Evolutionary conservation across 768 basidiomycete species (phyloP).

Genomic region (Termitomyces sp.): DNA sequence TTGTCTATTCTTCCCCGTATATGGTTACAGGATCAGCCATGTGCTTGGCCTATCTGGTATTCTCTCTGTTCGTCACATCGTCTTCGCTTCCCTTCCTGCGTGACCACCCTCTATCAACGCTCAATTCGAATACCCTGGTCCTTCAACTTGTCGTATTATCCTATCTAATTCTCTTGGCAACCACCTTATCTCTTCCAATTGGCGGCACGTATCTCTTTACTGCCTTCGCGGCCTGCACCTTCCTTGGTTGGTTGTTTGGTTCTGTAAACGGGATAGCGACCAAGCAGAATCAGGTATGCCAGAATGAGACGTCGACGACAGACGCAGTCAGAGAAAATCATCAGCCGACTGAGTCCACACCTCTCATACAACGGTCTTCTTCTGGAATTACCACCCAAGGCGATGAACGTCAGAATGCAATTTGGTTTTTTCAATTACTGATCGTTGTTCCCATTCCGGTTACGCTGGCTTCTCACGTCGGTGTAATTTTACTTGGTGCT

Average conservation of each 20-base stretch:
- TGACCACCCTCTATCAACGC: neutral
- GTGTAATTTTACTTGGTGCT: slow-evolving; percentile 38
- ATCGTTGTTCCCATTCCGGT: slow-evolving; percentile 48
- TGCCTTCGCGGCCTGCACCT: slow-evolving; percentile 42
- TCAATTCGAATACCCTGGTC: slow-evolving; percentile 19
- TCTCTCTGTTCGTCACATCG: slow-evolving; percentile 34
- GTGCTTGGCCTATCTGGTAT: slow-evolving; percentile 44
- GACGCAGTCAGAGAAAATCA: slow-evolving; percentile 26
- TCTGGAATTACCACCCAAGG: neutral
- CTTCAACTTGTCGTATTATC: slow-evolving; percentile 49
- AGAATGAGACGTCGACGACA: slow-evolving; percentile 1
- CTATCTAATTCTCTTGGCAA: slow-evolving; percentile 47
- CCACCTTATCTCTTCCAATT: slow-evolving; percentile 40
- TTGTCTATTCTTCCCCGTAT: slow-evolving; percentile 53
- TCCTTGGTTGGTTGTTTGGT: slow-evolving; percentile 37
- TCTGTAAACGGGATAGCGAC: slow-evolving; percentile 23
- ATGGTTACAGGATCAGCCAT: slow-evolving; percentile 42
- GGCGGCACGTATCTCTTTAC: slow-evolving; percentile 55
- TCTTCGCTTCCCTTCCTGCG: neutral
- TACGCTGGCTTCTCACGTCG: slow-evolving; percentile 46
- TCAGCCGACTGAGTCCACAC: slow-evolving; percentile 46
- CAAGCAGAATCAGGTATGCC: slow-evolving; percentile 7
- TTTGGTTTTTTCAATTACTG: slow-evolving; percentile 58
- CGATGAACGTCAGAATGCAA: slow-evolving; percentile 19
- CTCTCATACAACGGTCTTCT: slow-evolving; percentile 31